Evolutionary conservation across 352 stramenopile genomes (phyloP), one percentile per base, ranked within the genome.

Genomic region (Phytophthora ohioensis): DNA sequence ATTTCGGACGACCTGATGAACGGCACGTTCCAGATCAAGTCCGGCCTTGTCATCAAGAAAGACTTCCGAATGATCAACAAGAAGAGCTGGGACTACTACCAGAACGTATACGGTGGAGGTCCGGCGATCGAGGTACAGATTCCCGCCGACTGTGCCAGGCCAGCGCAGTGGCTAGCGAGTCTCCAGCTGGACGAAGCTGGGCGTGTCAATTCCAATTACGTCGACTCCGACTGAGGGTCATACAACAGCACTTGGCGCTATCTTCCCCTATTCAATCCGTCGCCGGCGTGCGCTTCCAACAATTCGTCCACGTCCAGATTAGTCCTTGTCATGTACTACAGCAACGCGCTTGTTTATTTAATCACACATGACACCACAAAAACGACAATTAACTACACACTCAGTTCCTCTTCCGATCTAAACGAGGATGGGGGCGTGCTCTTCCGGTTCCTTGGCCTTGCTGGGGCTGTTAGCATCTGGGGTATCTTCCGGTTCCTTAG

Each of bases 61-160:
- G 76, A 93, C 60, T 93, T 91, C 47, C 82, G 86, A 32, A 80
- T 93, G 75, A 92, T 93, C 71, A 93, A 93, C 82, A 85, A 85
- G 67, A 76, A 76, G 51, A 93, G 82, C 67, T 93, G 86, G 86
- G 84, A 92, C 21, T 91, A 80, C 48, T 93, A 93, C 66, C 75
- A 88, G 48, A 74, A 79, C 11, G 67, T 86, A n/a, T 93, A 93
- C 62, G 82, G 83, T 55, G 86, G 86, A 5, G 84, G 86, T 0
- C 86, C 86, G 8, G 84, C 82, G 27, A 88, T 93, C 41, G 79
- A 91, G 64, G 84, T 93, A 46, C 71, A 71, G n/a, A 82, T 93
- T 43, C 86, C 86, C 8, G 34, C 45, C 1, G 67, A 90, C 60
- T 92, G 84, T 47, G 75, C 69, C 10, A 84, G 82, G 57, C 87